Base-by-base conservation (phyloP, 768 basidiomycete genomes). In the Sporobolomyces roseus region DNA sequence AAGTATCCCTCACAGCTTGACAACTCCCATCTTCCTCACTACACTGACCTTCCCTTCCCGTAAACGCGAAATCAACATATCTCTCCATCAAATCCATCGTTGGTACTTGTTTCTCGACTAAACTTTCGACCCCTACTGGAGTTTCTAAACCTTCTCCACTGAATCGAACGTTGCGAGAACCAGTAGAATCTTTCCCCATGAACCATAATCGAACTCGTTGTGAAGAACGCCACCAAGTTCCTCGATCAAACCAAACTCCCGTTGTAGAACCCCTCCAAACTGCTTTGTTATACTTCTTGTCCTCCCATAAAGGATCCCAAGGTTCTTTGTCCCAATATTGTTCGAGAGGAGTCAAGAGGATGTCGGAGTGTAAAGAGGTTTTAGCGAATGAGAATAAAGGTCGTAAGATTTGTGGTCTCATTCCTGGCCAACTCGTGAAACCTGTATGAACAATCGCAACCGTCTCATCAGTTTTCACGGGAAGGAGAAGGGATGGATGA, bases 251-350 rank as follows among this genome's bases (percentile, higher is more conserved):
- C 65, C 72, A 80, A 19, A 86, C 94, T 66, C 96, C 96, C 0
- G 94, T 98, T 0, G 91, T 94, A 3, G 92, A 90, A n/a, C 96
- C 96, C 52, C 96, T 81, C 91, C 94, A 99, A 78, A 93, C 94
- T 43, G 97, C 75, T 54, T 55, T 83, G 75, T 84, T 84, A 76
- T 91, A 85, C 27, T 82, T 81, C 80, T 98, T 98, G 66, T 87
- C 80, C 63, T 91, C 88, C 94, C 94, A 99, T 0, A 86, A 80
- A 74, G 98, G 94, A 87, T 91, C 88, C 52, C 85, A 81, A 74
- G 93, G 92, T 2, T 88, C 83, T 3, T 85, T 85, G 74, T 88
- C 87, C 71, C 88, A 80, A 75, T 90, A 91, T 78, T 99, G 98
- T 78, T 99, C 98, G 78, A 98, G 93, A 68, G 90, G 93, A 0